Evolutionary conservation across 768 basidiomycete genomes (phyloP).

Genomic region (Kwoniella europaea): DNA sequence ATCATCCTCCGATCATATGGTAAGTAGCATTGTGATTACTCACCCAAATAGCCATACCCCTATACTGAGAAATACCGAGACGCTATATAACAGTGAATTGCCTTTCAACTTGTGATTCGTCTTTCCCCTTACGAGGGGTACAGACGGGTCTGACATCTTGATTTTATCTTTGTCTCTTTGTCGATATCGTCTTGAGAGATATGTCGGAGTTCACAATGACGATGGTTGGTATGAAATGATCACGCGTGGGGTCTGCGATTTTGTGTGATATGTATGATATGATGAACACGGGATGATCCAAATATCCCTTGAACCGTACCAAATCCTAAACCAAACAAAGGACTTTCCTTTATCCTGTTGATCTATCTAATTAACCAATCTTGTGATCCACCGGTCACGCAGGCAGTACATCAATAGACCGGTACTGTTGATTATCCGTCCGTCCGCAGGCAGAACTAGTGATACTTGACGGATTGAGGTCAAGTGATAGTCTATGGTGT

Average conservation of each 20-base stretch:
- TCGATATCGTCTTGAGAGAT: neutral
- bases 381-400: neutral
- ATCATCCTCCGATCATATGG: neutral
- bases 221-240: too few species aligned
- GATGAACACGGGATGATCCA: neutral
- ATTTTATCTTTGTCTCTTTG: neutral
- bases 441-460: too few species aligned
- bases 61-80: constrained; percentile 54
- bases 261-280: neutral
- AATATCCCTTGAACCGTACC: neutral
- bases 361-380: neutral
- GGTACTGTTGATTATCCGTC: neutral
- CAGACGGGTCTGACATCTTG: constrained; percentile 34
- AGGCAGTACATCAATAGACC: neutral
- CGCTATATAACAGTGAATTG: constrained; percentile 52
- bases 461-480: neutral
- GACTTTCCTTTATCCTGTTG: constrained; percentile 5
- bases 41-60: constrained; percentile 59
- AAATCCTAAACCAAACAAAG: neutral
- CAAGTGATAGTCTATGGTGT: neutral
- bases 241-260: neutral
- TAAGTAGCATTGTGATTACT: constrained; percentile 17
- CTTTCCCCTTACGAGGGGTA: constrained; percentile 49
- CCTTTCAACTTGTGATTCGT: constrained; percentile 48
- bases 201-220: neutral